Base-by-base conservation (phyloP, 2,329 filamentous ascomycete species). In the Beauveria brongniartii region DNA sequence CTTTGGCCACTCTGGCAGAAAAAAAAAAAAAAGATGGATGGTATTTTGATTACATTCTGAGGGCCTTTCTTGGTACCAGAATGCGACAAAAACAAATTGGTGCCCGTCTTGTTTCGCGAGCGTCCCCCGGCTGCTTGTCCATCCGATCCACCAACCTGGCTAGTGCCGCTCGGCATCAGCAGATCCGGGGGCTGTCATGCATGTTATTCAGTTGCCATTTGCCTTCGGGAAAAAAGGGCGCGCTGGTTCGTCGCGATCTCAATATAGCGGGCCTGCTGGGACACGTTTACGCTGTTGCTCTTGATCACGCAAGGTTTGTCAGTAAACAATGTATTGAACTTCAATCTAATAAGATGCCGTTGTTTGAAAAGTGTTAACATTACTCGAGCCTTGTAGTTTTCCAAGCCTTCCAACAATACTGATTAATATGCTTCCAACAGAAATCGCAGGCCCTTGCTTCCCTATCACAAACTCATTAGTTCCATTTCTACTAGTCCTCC, bases 381-480 rank as follows among this genome's bases (percentile, higher is more conserved):
- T 37, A 37, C 34, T 37, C 34, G 34, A 37, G 5, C 9, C 4
- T 2, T 37, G 6, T 16, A 37, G 5, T 37, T 37, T 37, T 37
- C 34, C 24, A 26, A 28, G 24, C 22, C 16, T 50, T 26, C 12
- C 20, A 7, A 14, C 3, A 12, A 37, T 41, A 9, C 34, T 16
- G 10, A 7, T 55, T 10, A 58, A 28, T 28, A 41, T 9, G 57
- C 20, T 20, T 73, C 70, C 41, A 75, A 67, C 20, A 70, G 64
- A 59, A 75, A 68, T 37, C 71, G 72, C 52, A 74, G 63, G 6
- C 70, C 72, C 58, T 74, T 70, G 22, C 69, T 69, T 55, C 70
- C 70, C 70, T 71, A 18, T 9, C n/a, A 22, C 4, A 24, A 14
- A 37, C 12, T 18, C 18, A 22, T 56, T 56, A 57, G 22, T 41